Evolutionary conservation across 495 filamentous ascomycete species (phyloP).

Genomic region (Aspergillus campestris): DNA sequence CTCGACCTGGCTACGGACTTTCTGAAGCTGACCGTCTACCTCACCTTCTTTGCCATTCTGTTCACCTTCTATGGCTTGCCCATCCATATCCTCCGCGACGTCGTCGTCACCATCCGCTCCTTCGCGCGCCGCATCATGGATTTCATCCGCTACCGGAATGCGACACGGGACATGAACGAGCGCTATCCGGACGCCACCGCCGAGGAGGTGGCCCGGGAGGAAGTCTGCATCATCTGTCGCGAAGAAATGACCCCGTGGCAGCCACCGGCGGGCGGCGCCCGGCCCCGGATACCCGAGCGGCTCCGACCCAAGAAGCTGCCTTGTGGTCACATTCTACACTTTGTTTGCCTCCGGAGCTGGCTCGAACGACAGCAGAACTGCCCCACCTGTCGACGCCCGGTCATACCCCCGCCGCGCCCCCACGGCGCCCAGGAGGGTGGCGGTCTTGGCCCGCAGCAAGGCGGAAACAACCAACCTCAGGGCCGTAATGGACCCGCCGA

Average conservation of each 20-base stretch:
- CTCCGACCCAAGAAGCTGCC: slow-evolving; percentile 90
- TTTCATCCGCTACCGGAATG: slow-evolving; percentile 79
- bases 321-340: slow-evolving; percentile 91
- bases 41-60: slow-evolving; percentile 86
- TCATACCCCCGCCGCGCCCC: slow-evolving; percentile 34
- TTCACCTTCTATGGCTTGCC: slow-evolving; percentile 90
- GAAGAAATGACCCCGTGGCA: slow-evolving; percentile 84
- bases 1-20: slow-evolving; percentile 87
- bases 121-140: slow-evolving; percentile 82
- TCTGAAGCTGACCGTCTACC: slow-evolving; percentile 79
- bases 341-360: slow-evolving; percentile 92
- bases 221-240: slow-evolving; percentile 95
- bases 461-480: slow-evolving; percentile 21
- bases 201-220: slow-evolving; percentile 76
- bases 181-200: slow-evolving; percentile 85
- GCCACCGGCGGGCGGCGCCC: slow-evolving; percentile 22
- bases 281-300: slow-evolving; percentile 58
- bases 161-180: slow-evolving; percentile 83
- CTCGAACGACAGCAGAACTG: slow-evolving; percentile 97
- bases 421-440: slow-evolving; percentile 19
- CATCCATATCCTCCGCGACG: slow-evolving; percentile 92
- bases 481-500: slow-evolving; percentile 23
- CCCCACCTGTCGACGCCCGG: slow-evolving; percentile 84
- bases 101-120: slow-evolving; percentile 85
- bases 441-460: slow-evolving; percentile 18